These are phyloP conservation scores for Flaveria sonorensis DNA, from an alignment of 129 eudicot genomes.

Conservation along the genomic window DNA sequence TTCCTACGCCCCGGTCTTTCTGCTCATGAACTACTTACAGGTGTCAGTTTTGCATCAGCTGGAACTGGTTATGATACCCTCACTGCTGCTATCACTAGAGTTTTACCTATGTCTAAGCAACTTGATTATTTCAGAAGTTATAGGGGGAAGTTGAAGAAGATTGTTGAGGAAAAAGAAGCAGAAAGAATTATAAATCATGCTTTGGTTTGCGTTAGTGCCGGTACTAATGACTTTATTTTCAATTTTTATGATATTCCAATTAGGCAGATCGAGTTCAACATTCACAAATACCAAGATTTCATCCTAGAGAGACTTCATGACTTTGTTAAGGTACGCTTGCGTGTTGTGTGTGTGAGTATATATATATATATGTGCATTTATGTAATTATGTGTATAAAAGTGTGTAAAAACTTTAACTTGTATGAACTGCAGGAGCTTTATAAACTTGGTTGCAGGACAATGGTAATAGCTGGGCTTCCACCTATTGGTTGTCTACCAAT, in stretches of 20 bases:
- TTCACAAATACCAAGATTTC: slow-evolving; percentile 57
- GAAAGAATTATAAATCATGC: slow-evolving; percentile 41
- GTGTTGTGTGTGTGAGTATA: neutral
- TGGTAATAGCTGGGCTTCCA: slow-evolving; percentile 64
- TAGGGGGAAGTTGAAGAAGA: slow-evolving; percentile 35
- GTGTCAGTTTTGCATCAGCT: slow-evolving; percentile 75
- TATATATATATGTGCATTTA: neutral
- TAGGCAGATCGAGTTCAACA: slow-evolving; percentile 42
- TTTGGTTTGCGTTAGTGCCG: slow-evolving; percentile 57
- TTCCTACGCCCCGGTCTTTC: slow-evolving; percentile 58
- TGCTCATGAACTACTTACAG: slow-evolving; percentile 51
- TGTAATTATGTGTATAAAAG: neutral
- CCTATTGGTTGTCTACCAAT: slow-evolving; percentile 77
- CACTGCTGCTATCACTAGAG: slow-evolving; percentile 45
- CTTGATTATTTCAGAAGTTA: slow-evolving; percentile 39
- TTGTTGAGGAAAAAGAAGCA: slow-evolving; percentile 53
- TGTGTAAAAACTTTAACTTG: slow-evolving; percentile 6
- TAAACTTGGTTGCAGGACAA: slow-evolving; percentile 52
- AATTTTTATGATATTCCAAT: slow-evolving; percentile 56
- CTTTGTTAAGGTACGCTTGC: slow-evolving; percentile 42
- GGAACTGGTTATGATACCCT: slow-evolving; percentile 69
- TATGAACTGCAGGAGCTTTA: slow-evolving; percentile 42
- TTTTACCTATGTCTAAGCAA: slow-evolving; percentile 55
- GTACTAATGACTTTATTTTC: slow-evolving; percentile 72
- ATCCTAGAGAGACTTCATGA: slow-evolving; percentile 46